These are phyloP conservation scores for Paracoccidioides lutzii DNA, from an alignment of 2,329 filamentous ascomycete genomes.

Conservation along the genomic window DNA sequence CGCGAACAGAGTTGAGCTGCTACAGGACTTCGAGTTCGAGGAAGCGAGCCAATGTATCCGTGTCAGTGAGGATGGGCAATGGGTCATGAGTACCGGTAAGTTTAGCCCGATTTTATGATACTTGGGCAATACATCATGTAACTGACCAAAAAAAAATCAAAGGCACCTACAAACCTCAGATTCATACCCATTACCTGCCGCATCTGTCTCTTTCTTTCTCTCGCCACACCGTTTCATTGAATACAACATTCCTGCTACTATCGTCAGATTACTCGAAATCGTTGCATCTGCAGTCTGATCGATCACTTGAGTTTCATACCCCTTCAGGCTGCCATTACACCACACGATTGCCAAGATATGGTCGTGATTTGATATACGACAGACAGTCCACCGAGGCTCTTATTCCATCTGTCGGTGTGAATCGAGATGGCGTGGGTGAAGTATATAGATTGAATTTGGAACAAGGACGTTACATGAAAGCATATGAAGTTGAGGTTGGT, in stretches of 20 bases:
- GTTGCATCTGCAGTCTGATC: slow-evolving; percentile 81
- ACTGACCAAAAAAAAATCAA: background rate
- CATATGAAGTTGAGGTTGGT: slow-evolving; percentile 82
- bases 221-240: slow-evolving; percentile 81
- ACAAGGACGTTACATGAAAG: slow-evolving; percentile 83
- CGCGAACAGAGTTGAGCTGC: slow-evolving; percentile 80
- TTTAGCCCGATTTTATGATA: slow-evolving; percentile 2
- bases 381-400: slow-evolving; percentile 70
- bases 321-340: slow-evolving; percentile 77
- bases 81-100: slow-evolving; percentile 86
- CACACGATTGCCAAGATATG: slow-evolving; percentile 83
- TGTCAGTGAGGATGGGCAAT: slow-evolving; percentile 88
- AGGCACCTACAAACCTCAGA: slow-evolving; percentile 64
- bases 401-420: slow-evolving; percentile 76
- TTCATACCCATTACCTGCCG: slow-evolving; percentile 89
- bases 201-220: slow-evolving; percentile 89
- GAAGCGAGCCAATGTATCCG: slow-evolving; percentile 85
- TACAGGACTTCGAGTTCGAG: slow-evolving; percentile 97
- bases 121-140: background rate
- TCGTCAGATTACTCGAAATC: slow-evolving; percentile 90
- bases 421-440: slow-evolving; percentile 73
- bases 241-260: slow-evolving; percentile 79
- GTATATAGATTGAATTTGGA: slow-evolving; percentile 90
- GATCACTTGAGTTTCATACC: slow-evolving; percentile 85
- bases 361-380: slow-evolving; percentile 78